A percentile compares a stretch with the other conserved stretches of the same genome.
These are phyloP conservation scores for Tolypocladium nubicola DNA, from an alignment of 2,329 filamentous ascomycete species.

Conservation along the genomic window DNA sequence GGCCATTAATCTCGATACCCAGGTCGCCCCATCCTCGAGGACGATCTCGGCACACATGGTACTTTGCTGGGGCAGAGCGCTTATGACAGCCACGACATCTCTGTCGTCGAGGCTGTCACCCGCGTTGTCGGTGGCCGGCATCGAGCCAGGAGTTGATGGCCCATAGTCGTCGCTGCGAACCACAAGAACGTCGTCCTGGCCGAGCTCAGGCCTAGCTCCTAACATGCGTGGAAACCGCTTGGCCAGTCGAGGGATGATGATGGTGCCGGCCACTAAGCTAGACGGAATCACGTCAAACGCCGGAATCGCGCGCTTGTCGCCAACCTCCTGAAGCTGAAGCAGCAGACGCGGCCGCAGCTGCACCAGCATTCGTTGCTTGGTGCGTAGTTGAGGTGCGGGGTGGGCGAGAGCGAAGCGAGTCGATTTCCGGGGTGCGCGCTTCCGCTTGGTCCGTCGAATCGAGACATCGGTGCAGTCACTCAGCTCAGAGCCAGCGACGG, in stretches of 20 bases:
- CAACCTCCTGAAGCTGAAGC: constrained; percentile 61
- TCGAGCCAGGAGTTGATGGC: constrained; percentile 14
- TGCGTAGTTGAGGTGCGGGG: constrained; percentile 47
- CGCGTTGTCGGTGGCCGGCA: constrained; percentile 26
- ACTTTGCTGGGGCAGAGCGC: constrained; percentile 37
- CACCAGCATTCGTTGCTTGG: constrained; percentile 54
- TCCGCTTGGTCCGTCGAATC: constrained; percentile 26
- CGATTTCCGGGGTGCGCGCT: constrained; percentile 40
- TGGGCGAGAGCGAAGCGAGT: constrained; percentile 59
- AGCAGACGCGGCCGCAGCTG: constrained; percentile 58
- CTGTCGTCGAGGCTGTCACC: constrained; percentile 36
- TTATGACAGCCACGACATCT: constrained; percentile 58
- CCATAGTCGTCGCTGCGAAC: constrained; percentile 60
- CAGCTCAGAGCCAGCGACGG: constrained; percentile 27
- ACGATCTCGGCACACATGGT: constrained; percentile 54
- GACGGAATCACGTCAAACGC: constrained; percentile 66
- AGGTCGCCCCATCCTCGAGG: constrained; percentile 51
- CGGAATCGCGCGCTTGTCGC: constrained; percentile 51
- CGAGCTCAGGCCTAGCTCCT: constrained; percentile 50
- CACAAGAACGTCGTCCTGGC: constrained; percentile 59
- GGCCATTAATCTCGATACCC: constrained; percentile 40
- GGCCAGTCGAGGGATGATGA: constrained; percentile 47
- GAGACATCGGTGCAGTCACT: constrained; percentile 35
- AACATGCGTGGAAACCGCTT: constrained; percentile 55
- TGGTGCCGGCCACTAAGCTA: constrained; percentile 42